Base-by-base conservation (phyloP, 805 yeast genomes). In the Naumovozyma castellii region DNA sequence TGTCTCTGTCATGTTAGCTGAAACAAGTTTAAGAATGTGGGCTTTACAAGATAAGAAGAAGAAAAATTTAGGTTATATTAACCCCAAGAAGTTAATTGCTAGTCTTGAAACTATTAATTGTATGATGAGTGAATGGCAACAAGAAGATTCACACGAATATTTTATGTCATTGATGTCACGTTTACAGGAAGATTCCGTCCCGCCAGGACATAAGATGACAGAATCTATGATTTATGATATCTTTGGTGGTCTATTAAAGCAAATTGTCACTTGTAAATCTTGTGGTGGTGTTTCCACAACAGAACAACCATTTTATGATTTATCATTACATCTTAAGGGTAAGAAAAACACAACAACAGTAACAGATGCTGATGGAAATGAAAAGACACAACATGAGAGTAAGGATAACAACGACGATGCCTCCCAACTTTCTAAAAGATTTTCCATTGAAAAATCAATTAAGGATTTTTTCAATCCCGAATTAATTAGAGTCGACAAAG, bases 51-150 rank as follows among this genome's bases (percentile, higher is more conserved):
- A 65, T 35, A 58, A 59, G 42, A 44, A 60, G 36, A 51, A 48
- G 33, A 54, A 52, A 20, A 48, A 65, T 38, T 19, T 31, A 5
- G 66, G 69, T 43, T 76, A 72, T 52, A 68, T 86, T 39, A 83
- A 83, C 62, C 97, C 95, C 8, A 77, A 77, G 49, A 76, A 74
- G 53, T 68, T 87, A 51, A 80, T 84, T 43, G 69, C 70, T 38
- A 71, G 86, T 48, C 66, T 84, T 42, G 84, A 74, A 37, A 95
- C 85, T 52, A 85, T 90, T 52, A 87, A 87, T 61, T 85, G 95
- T 58, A 84, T 85, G 95, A 86, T 88, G 95, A 78, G 87, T 34
- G 92, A 80, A 59, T 88, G 95, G 95, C 88, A 86, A 62, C 98
- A 92, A 61, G 97, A 92, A 62, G 98, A 92, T 62, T 83, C 95